Conservation (phyloP, 2,329 filamentous ascomycete species). For the Elsinoe fawcettii region DNA sequence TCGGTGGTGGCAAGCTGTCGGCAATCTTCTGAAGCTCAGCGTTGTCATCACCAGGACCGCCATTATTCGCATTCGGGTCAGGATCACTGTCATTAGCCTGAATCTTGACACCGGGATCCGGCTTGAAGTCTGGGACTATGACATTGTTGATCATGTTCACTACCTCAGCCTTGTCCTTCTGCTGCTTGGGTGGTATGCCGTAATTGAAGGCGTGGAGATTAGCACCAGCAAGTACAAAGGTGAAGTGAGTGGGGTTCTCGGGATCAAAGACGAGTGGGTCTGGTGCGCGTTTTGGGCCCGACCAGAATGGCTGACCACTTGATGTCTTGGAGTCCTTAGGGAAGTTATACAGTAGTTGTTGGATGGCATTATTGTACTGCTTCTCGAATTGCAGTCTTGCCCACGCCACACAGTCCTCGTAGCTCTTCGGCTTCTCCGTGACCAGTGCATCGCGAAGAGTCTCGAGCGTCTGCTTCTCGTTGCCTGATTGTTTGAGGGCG, state of each 20-base stretch:
- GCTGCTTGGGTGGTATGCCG: constrained; percentile 77
- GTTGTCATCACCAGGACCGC: constrained; percentile 54
- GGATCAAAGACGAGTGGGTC: constrained; percentile 83
- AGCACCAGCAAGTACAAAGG: constrained; percentile 78
- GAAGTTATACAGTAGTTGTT: constrained; percentile 93
- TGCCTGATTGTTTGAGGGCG: constrained; percentile 84
- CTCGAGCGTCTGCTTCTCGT: constrained; percentile 89
- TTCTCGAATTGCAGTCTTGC: constrained; percentile 89
- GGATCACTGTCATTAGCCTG: constrained; percentile 93
- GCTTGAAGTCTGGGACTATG: constrained; percentile 91
- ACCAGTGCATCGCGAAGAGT: constrained; percentile 84
- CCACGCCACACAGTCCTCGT: constrained; percentile 96
- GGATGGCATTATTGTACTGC: constrained; percentile 93
- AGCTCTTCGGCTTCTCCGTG: constrained; percentile 80
- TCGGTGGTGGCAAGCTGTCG: constrained; percentile 66
- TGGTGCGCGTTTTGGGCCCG: constrained; percentile 92
- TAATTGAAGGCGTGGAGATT: constrained; percentile 98
- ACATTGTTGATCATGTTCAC: constrained; percentile 76
- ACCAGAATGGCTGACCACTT: constrained; percentile 90
- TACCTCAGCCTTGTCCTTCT: constrained; percentile 61
- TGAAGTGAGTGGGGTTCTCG: constrained; percentile 76
- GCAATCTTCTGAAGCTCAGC: constrained; percentile 68
- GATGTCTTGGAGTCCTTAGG: constrained; percentile 88
- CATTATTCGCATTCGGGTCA: constrained; percentile 66
- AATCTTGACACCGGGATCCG: constrained; percentile 86